Base-by-base conservation (phyloP, 1,284 basidiomycete genomes). In the Lentinus polychrous region DNA sequence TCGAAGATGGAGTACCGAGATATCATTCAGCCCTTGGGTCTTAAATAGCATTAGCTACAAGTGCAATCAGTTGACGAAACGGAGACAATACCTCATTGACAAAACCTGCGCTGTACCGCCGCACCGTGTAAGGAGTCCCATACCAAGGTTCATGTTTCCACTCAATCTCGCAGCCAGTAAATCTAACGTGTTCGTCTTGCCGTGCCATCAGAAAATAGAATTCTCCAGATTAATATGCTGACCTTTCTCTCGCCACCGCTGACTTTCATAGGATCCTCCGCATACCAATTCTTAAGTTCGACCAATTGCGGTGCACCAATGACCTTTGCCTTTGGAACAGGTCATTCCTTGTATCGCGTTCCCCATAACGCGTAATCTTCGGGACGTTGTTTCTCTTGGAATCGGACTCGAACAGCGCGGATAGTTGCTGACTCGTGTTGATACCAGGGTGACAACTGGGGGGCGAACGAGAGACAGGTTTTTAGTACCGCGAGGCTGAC, bases 141-240 rank as follows among this genome's bases (percentile, higher is more conserved):
- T 97, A 97, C 76, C 87, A 85, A 50, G 88, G 90, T 63, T 88
- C 90, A 46, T 76, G 72, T 53, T 81, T 69, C 80, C 90, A 95
- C 14, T 64, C 57, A 5, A 66, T 57, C 50, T 62, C 70, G n/a
- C 75, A 75, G 34, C 65, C 59, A 27, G 83, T 48, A 57, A 49
- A 4, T 23, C 75, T 75, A 62, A 74, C 71, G 67, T 81, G 71
- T 66, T 91, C 78, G 57, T 78, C 78, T 48, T 74, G 76, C 61
- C 81, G 81, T 27, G 87, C 86, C 79, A 91, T 90, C 34, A 96
- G 65, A 33, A 87, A 76, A 17, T 77, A 40, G 84, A 79, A 45
- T 79, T 80, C 47, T 78, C 71, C 2, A 84, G 72, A 27, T 67
- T 70, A 44, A 95, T 73, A 23, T 68, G 54, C 53, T 41, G 39